These are phyloP conservation scores for Melaleuca quinquenervia DNA, from an alignment of 345 rosid species.

Conservation along the genomic window DNA sequence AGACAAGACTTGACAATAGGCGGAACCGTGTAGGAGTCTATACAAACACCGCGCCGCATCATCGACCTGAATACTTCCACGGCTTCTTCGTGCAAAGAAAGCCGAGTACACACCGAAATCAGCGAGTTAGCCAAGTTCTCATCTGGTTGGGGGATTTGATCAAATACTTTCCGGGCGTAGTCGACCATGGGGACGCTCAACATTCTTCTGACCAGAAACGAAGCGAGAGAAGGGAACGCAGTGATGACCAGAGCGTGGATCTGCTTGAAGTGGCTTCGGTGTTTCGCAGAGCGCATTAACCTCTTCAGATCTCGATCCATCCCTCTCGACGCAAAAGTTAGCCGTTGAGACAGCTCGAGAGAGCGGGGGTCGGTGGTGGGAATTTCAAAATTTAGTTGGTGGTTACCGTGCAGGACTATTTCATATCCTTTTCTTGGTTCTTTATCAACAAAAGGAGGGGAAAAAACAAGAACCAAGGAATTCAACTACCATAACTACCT, in stretches of 20 bases:
- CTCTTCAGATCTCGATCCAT: background rate
- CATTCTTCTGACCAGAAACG: background rate
- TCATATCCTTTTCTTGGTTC: too few species aligned
- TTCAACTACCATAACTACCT: too few species aligned
- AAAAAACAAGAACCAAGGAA: too few species aligned
- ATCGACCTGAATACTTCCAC: background rate
- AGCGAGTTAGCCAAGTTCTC: background rate
- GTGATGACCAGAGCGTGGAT: background rate
- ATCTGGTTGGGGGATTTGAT: background rate
- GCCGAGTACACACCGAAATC: background rate
- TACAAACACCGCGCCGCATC: background rate
- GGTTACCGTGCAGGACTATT: too few species aligned
- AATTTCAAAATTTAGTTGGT: background rate
- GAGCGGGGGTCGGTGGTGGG: background rate
- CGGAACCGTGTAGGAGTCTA: background rate
- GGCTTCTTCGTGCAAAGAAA: background rate
- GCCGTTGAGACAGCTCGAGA: background rate
- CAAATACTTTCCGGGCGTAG: background rate
- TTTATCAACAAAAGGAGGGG: too few species aligned
- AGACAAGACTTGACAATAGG: background rate
- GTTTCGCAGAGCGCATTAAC: background rate
- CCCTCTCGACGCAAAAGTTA: background rate
- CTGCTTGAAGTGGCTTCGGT: background rate
- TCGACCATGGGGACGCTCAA: background rate
- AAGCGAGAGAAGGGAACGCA: background rate